Conservation (phyloP, 1,284 basidiomycete genomes). For the Ustilago sp. region DNA sequence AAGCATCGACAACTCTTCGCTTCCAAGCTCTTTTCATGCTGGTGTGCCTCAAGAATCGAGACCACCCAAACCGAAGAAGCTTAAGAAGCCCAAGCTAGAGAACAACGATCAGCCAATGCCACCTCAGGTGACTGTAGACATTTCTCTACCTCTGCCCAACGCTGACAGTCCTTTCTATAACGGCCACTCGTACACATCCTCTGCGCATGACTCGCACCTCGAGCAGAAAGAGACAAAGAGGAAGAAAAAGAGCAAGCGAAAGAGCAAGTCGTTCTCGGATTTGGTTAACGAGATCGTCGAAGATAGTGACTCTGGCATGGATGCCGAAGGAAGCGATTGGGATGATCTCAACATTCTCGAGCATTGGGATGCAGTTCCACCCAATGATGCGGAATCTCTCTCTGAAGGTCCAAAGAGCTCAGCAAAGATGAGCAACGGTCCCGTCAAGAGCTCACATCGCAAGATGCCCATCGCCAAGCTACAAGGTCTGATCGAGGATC, state of each 20-base stretch:
- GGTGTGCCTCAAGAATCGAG: background rate
- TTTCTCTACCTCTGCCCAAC: background rate
- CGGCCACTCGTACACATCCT: background rate
- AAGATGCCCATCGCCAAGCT: conserved; percentile 78
- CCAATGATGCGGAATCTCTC: conserved; percentile 7
- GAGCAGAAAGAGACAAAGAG: conserved; percentile 19
- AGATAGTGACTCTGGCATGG: conserved; percentile 45
- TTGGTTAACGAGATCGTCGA: conserved; percentile 42
- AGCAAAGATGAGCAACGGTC: conserved; percentile 46
- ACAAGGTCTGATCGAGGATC: conserved; percentile 79
- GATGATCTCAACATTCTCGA: conserved; percentile 44
- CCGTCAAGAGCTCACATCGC: conserved; percentile 46
- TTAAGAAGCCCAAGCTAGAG: conserved; percentile 23
- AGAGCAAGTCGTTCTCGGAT: conserved; percentile 31
- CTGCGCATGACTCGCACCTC: background rate
- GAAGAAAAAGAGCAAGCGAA: conserved; percentile 32
- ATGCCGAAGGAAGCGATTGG: conserved; percentile 56
- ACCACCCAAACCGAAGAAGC: conserved; percentile 21
- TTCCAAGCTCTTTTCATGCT: background rate
- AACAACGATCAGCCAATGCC: background rate
- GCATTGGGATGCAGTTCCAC: conserved; percentile 14
- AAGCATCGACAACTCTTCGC: conserved; percentile 6
- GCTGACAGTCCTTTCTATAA: background rate
- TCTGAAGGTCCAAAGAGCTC: conserved; percentile 21
- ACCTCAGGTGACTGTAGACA: conserved; percentile 12